Evolutionary conservation across 768 basidiomycete genomes (phyloP).

Genomic region (Peribolospora baueri): DNA sequence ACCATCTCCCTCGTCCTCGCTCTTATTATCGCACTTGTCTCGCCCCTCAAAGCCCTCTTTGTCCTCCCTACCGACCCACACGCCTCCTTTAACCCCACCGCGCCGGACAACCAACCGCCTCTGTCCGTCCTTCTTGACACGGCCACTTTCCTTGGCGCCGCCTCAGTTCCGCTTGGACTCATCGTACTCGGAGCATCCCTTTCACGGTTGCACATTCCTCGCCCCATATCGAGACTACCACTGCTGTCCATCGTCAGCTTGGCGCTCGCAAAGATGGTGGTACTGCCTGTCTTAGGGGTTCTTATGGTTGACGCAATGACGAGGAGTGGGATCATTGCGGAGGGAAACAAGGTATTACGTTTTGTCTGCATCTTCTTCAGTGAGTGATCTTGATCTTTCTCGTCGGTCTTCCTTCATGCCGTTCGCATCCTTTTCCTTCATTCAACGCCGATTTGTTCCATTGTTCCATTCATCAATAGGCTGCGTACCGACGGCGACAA

Average conservation of each 20-base stretch:
- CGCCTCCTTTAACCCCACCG: conserved; percentile 22
- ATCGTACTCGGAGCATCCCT: conserved; percentile 39
- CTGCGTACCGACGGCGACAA: conserved; percentile 37
- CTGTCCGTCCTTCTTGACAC: conserved; percentile 37
- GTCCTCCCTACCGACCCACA: conserved; percentile 24
- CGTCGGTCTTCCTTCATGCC: neutral
- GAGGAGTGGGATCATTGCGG: conserved; percentile 25
- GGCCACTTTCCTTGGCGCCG: conserved; percentile 34
- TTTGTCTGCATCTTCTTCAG: conserved; percentile 35
- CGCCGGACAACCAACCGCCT: conserved; percentile 44
- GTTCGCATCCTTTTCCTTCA: neutral
- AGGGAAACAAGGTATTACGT: conserved; percentile 33
- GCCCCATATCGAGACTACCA: conserved; percentile 19
- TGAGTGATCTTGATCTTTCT: conserved; percentile 18
- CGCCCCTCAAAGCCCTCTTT: conserved; percentile 38
- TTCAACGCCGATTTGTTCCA: neutral
- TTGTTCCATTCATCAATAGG: conserved; percentile 28
- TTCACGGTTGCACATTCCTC: conserved; percentile 33
- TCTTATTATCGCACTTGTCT: conserved; percentile 34
- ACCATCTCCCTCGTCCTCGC: conserved; percentile 32
- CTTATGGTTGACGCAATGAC: conserved; percentile 31
- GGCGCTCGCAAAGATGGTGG: conserved; percentile 31
- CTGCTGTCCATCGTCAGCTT: conserved; percentile 32
- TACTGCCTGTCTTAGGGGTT: conserved; percentile 39
- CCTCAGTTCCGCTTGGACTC: conserved; percentile 39